Base-by-base conservation (phyloP, 768 basidiomycete species). In the Solioccasus polychromus region DNA sequence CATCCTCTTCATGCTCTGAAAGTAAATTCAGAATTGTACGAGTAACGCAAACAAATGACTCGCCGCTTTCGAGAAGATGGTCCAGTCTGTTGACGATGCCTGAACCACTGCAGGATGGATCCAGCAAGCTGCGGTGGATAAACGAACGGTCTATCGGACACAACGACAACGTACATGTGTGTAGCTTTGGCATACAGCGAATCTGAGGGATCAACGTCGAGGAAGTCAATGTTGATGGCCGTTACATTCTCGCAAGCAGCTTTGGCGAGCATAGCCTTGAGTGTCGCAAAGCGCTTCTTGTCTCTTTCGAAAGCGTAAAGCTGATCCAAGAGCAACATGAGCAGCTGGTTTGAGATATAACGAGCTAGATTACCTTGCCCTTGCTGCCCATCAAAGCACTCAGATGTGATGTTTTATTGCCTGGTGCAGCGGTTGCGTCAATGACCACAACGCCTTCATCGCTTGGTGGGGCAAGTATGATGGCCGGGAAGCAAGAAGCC, bases 341-440 rank as follows among this genome's bases (percentile, higher is more conserved):
- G 42, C 19, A 23, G 19, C 19, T 22, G 8, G 7, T 22, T 6
- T 1, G 15, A 26, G 37, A 34, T 19, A 6, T 28, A 40, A 26
- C 18, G 6, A 23, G n/a, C 7, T 1, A 12, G 1, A 8, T 44
- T 44, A 92, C 94, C 68, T 83, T 88, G 57, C 92, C 91, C 62
- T 78, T 77, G 53, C 85, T 85, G 15, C 71, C 62, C 88, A 97
- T 91, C 35, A 97, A 70, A 19, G 93, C 91, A 54, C 89, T 88
- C 19, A 98, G 68, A 66, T 95, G 92, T 8, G 92, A 88, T 2
- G 96, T 98, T 70, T 99, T 99, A 70, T 99, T 99, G 1, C 96
- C 96, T 0, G 96, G 96, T 1, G 96, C 96, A 31, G 93, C 88
- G 10, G 93, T 98, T 11, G 92, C 93, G 65, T 98, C 95, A 31